Base-by-base conservation (phyloP, 2,329 filamentous ascomycete genomes). In the Trichoderma citrinoviride region DNA sequence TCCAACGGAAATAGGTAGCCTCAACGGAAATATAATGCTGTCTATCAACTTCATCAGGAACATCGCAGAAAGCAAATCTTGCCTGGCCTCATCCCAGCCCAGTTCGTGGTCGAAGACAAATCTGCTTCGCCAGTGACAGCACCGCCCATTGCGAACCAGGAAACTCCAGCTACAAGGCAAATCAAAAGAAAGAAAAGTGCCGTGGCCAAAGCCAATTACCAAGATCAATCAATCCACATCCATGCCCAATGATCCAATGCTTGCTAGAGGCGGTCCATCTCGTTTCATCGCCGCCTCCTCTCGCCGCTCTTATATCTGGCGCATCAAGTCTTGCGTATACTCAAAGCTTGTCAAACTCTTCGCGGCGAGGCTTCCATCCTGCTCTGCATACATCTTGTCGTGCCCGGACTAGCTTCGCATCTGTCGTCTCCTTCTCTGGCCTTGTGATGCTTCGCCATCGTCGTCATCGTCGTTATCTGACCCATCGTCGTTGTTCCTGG, bases 381-480 rank as follows among this genome's bases (percentile, higher is more conserved):
- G 25, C 12, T 40, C 23, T 29, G 54, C 55, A 25, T 19, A 44
- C n/a, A 8, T 33, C 7, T n/a, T n/a, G 6, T 44, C 17, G 21
- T 52, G 14, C 6, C 54, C 55, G 21, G 5, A 54, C 52, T 58
- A 69, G n/a, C 66, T 66, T 41, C 63, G 50, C 57, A 43, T 49
- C 21, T 44, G 40, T 4, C 67, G 69, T 55, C 68, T 54, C 46
- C 67, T 69, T 43, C 65, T 61, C 23, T 54, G 63, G 6, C 64
- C 27, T 41, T 63, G 60, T 15, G 67, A 68, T 21, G 46, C 62
- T 46, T 66, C 67, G 7, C 66, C 67, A 6, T 57, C 66, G 0
- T 66, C 65, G 4, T 69, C 68, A 5, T 70, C 67, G 7, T 70
- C 70, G 12, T 54, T 43, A 10, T 65, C 65, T 14, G 70, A 69